Evolutionary conservation across 1,139 yeast species (phyloP).

Genomic region (Petasospora rhodanensis): DNA sequence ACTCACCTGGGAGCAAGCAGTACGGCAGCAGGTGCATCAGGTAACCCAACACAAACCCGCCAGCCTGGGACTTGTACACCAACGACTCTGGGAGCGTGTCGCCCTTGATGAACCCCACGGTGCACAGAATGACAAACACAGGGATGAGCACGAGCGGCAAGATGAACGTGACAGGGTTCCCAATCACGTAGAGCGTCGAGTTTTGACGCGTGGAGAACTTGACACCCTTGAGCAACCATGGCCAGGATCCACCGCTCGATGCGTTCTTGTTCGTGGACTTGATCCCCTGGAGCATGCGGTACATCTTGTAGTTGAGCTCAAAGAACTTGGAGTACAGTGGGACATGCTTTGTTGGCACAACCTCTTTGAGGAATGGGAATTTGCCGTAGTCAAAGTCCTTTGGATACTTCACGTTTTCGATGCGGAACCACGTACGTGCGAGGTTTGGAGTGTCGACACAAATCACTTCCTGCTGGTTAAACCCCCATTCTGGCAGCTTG

Average conservation of each 20-base stretch:
- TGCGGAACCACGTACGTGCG: constrained; percentile 57
- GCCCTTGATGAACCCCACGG: constrained; percentile 12
- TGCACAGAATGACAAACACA: constrained; percentile 15
- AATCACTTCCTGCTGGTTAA: constrained; percentile 67
- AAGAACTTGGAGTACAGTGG: constrained; percentile 16
- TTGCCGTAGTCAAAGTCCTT: constrained; percentile 29
- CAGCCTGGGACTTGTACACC: constrained; percentile 29
- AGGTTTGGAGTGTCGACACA: constrained; percentile 64
- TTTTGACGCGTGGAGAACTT: constrained; percentile 44
- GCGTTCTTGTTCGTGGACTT: constrained; percentile 11
- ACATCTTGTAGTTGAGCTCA: constrained; percentile 17
- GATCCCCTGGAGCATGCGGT: constrained; percentile 12
- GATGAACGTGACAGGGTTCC: constrained; percentile 55
- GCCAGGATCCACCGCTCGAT: constrained; percentile 42
- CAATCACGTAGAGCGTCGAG: constrained; percentile 48
- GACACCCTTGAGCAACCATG: constrained; percentile 48
- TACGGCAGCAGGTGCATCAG: constrained; percentile 50
- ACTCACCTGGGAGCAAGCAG: no score
- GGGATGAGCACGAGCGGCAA: constrained; percentile 21
- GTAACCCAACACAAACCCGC: constrained; percentile 48
- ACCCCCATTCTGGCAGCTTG: constrained; percentile 66
- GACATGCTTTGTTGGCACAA: constrained; percentile 27
- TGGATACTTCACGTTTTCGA: constrained; percentile 62
- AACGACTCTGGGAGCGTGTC: constrained; percentile 12
- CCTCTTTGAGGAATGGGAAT: constrained; percentile 25